Percentiles rank a stretch among this genome's conserved stretches.
phyloP scores from a whole-genome alignment of 805 yeast genomes.

The Grigorovia yakushimaensis region DNA sequence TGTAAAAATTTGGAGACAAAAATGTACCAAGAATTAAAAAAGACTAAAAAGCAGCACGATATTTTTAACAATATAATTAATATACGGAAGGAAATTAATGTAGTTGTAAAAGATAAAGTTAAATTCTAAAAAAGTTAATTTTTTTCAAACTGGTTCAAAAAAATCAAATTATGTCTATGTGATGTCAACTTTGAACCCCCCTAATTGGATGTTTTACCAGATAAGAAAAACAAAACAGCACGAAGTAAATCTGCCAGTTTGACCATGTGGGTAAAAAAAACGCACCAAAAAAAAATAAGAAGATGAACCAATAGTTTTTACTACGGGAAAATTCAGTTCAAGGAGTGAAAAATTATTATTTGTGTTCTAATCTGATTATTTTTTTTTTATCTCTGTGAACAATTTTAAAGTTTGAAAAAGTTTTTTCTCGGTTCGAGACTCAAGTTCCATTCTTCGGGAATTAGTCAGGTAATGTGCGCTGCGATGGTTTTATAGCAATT shows the following conservation, averaged over 20 bases:
- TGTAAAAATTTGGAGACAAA: too few relatives aligned
- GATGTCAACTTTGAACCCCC: not conserved
- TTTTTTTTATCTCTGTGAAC: too few relatives aligned
- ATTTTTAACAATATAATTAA: not conserved
- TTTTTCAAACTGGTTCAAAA: not conserved
- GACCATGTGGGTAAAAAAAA: too few relatives aligned
- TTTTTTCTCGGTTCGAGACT: not conserved
- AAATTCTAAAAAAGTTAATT: not conserved
- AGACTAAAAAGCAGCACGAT: not conserved
- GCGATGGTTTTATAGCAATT: not conserved
- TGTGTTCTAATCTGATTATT: too few relatives aligned
- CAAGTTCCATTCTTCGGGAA: not conserved
- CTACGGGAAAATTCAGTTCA: too few relatives aligned
- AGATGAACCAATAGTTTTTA: too few relatives aligned
- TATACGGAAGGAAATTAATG: not conserved
- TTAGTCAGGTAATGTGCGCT: not conserved
- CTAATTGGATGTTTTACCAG: not conserved
- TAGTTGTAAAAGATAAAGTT: not conserved
- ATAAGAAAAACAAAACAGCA: not conserved
- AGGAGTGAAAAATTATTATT: too few relatives aligned
- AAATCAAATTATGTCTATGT: not conserved
- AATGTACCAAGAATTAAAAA: not conserved
- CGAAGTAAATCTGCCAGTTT: not conserved
- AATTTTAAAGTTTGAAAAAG: too few relatives aligned
- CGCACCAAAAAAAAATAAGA: too few relatives aligned